Evolutionary conservation across 2,329 filamentous ascomycete genomes (phyloP).

Genomic region (Zymoseptoria tritici): DNA sequence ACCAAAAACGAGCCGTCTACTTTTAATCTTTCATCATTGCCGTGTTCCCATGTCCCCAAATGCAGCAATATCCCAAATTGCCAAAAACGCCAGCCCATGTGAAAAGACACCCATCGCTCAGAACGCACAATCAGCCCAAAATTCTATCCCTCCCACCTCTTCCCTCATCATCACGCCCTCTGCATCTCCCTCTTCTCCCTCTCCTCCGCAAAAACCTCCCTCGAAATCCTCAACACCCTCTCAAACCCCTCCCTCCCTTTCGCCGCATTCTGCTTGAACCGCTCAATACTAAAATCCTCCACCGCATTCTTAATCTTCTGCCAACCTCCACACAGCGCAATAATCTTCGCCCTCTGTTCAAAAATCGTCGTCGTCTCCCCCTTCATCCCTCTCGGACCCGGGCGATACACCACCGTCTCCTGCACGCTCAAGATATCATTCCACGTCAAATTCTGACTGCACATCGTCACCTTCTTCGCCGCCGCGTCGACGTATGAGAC

Average conservation of each 20-base stretch:
- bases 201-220: constrained; percentile 86
- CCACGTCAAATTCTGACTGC: constrained; percentile 89
- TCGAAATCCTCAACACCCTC: constrained; percentile 84
- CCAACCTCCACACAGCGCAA: constrained; percentile 91
- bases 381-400: constrained; percentile 3
- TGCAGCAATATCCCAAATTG: background rate
- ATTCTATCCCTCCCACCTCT: background rate
- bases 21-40: background rate
- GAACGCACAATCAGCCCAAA: background rate
- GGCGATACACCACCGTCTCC: constrained; percentile 63
- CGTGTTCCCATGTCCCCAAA: background rate
- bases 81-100: background rate
- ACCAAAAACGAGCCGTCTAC: background rate
- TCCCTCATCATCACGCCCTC: background rate
- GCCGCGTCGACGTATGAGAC: constrained; percentile 86
- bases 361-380: constrained; percentile 63
- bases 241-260: constrained; percentile 94
- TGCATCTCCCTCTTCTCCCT: constrained; percentile 48
- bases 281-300: constrained; percentile 80
- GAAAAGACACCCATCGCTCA: background rate
- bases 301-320: constrained; percentile 94
- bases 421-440: constrained; percentile 83
- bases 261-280: constrained; percentile 84
- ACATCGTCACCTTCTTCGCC: constrained; percentile 87
- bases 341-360: constrained; percentile 83